phyloP scores from a whole-genome alignment of 2,329 filamentous ascomycete species.

The Colletotrichum zoysiae region DNA sequence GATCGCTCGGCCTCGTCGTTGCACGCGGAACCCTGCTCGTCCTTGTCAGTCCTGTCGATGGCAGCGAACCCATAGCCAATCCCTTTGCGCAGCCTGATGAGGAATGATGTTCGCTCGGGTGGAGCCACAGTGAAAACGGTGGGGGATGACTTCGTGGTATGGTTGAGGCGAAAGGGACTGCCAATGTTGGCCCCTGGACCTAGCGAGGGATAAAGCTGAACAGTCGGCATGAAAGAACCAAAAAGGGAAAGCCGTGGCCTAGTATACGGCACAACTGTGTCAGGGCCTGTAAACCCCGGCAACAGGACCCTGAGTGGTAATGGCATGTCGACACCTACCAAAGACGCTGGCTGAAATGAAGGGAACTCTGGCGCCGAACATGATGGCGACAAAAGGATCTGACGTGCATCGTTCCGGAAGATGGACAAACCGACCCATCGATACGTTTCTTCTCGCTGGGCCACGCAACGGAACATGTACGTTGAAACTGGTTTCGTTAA shows the following conservation, averaged over 20 bases:
- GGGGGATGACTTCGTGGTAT: not conserved
- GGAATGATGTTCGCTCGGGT: slow-evolving; percentile 54
- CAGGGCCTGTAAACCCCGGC: slow-evolving; percentile 18
- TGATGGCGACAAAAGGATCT: not conserved
- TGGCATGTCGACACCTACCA: not conserved
- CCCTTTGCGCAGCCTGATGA: slow-evolving; percentile 86
- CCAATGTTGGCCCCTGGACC: not conserved
- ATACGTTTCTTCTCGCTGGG: not conserved
- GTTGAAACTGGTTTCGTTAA: slow-evolving; percentile 17
- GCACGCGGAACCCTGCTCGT: slow-evolving; percentile 93
- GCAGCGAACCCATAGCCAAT: slow-evolving; percentile 95
- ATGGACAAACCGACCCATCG: not conserved
- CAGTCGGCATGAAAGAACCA: not conserved
- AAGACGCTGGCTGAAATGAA: not conserved
- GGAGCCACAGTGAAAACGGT: not conserved
- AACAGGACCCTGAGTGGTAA: slow-evolving; percentile 12
- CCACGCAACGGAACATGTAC: slow-evolving; percentile 7
- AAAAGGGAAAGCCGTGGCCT: not conserved
- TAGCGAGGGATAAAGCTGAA: not conserved
- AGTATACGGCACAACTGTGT: not conserved
- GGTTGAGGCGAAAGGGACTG: not conserved
- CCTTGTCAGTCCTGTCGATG: slow-evolving; percentile 91
- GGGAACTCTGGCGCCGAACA: not conserved
- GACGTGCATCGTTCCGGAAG: not conserved
- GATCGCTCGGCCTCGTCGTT: slow-evolving; percentile 87